Percentiles rank a stretch among this genome's conserved stretches.
Evolutionary conservation across 805 yeast species (phyloP).

Genomic region (Isabelozyma heimii): DNA sequence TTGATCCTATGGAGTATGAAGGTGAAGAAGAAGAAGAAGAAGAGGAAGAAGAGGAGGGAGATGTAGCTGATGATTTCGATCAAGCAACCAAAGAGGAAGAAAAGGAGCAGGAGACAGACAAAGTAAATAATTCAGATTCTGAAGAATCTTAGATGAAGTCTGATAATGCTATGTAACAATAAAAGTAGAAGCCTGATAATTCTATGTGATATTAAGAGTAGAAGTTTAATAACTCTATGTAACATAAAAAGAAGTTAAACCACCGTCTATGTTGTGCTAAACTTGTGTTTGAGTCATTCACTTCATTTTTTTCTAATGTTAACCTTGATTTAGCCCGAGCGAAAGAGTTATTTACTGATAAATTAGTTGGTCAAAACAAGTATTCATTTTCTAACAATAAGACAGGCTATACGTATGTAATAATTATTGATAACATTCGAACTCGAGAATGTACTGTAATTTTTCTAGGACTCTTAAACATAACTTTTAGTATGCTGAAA

Average conservation of each 20-base stretch:
- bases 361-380: too few species aligned
- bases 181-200: background rate
- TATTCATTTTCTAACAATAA: too few species aligned
- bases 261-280: too few species aligned
- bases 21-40: slow-evolving; percentile 55
- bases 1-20: slow-evolving; percentile 77
- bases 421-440: too few species aligned
- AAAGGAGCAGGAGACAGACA: slow-evolving; percentile 12
- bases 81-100: slow-evolving; percentile 20
- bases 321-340: too few species aligned
- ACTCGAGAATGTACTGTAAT: background rate
- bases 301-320: too few species aligned
- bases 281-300: too few species aligned
- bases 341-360: too few species aligned
- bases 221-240: too few species aligned
- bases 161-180: background rate
- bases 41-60: slow-evolving; percentile 35
- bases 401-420: too few species aligned
- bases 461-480: background rate
- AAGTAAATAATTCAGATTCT: background rate
- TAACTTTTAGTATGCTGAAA: background rate
- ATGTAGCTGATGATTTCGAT: slow-evolving; percentile 12
- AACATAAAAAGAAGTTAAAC: too few species aligned
- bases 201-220: too few species aligned
- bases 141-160: slow-evolving; percentile 3